Conservation (phyloP, 441 rosid species). For the Corymbia citriodora region DNA sequence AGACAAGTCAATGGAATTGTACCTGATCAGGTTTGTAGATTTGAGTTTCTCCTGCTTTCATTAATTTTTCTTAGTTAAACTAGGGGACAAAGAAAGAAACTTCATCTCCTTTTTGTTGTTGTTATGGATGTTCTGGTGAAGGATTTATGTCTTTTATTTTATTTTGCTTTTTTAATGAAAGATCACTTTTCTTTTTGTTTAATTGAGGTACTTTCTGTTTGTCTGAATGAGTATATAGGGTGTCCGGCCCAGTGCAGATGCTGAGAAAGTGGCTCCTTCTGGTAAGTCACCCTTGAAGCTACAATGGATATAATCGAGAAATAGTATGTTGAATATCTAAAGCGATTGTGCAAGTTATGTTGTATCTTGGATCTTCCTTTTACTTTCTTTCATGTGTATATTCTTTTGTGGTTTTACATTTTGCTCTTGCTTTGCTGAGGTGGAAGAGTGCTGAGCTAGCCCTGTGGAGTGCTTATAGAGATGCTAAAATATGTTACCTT, state of each 20-base stretch:
- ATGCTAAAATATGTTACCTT: background rate
- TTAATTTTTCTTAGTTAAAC: background rate
- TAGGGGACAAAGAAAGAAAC: background rate
- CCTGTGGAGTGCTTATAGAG: background rate
- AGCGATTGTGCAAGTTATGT: background rate
- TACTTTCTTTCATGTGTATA: background rate
- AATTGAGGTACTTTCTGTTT: background rate
- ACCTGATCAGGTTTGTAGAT: slow-evolving; percentile 68
- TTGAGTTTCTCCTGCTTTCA: background rate
- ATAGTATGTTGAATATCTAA: background rate
- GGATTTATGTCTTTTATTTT: background rate
- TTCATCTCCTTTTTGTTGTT: background rate
- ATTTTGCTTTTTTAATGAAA: background rate
- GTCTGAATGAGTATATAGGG: slow-evolving; percentile 33
- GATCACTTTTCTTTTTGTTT: background rate
- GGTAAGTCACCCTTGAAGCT: slow-evolving; percentile 26
- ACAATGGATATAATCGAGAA: background rate
- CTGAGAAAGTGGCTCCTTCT: slow-evolving; percentile 45
- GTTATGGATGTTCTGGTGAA: background rate
- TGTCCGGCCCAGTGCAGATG: slow-evolving; percentile 41
- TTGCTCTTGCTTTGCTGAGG: background rate
- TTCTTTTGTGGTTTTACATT: background rate
- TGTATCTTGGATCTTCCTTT: background rate
- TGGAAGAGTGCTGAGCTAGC: background rate
- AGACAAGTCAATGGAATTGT: slow-evolving; percentile 74